phyloP scores from a whole-genome alignment of 768 basidiomycete species.

The Clavaria fumosa region DNA sequence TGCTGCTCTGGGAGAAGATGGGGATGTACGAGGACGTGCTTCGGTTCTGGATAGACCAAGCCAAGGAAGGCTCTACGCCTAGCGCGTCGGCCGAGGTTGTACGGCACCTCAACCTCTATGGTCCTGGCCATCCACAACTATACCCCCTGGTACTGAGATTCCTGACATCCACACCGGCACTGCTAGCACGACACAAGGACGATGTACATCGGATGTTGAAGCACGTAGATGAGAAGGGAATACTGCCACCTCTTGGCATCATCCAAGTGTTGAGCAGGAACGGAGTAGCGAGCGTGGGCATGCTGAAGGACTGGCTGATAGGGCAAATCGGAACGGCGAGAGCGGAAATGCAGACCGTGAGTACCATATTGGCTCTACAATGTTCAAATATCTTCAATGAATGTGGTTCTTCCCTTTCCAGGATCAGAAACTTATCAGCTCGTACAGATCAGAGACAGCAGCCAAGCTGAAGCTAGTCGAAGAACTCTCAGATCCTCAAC shows the following conservation, averaged over 20 bases:
- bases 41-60: constrained; percentile 80
- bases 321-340: constrained; percentile 56
- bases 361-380: constrained; percentile 15
- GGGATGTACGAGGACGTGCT: constrained; percentile 95
- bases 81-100: constrained; percentile 45
- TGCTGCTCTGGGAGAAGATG: constrained; percentile 83
- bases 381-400: constrained; percentile 1
- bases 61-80: constrained; percentile 24
- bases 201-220: constrained; percentile 64
- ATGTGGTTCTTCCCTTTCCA: constrained; percentile 23
- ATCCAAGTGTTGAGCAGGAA: constrained; percentile 83
- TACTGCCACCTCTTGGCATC: constrained; percentile 82
- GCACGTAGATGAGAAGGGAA: constrained; percentile 61
- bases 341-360: constrained; percentile 67
- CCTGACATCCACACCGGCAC: constrained; percentile 65
- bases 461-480: constrained; percentile 68
- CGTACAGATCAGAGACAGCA: constrained; percentile 75
- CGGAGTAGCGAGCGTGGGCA: constrained; percentile 77
- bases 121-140: constrained; percentile 48
- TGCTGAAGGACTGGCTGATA: constrained; percentile 86
- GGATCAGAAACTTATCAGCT: constrained; percentile 79
- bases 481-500: constrained; percentile 61
- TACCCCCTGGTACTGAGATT: constrained; percentile 84
- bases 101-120: constrained; percentile 61
- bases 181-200: constrained; percentile 52